These are phyloP conservation scores for Penicillium sp. DNA, from an alignment of 2,329 filamentous ascomycete genomes.

Conservation along the genomic window DNA sequence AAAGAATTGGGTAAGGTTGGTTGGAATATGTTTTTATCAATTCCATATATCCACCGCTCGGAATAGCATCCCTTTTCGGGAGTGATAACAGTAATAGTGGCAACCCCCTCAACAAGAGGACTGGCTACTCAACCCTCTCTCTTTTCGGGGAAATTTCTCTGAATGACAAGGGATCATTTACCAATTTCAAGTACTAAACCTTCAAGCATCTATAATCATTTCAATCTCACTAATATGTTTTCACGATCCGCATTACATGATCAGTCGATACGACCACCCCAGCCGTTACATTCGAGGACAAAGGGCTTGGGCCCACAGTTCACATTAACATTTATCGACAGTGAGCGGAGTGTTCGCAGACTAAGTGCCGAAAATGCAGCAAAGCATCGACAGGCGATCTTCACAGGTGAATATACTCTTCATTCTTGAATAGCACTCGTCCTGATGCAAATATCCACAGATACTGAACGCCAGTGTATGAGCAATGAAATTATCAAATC, in stretches of 20 bases:
- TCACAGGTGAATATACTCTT: background rate
- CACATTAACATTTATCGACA: constrained; percentile 8
- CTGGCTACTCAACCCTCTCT: background rate
- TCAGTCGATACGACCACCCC: background rate
- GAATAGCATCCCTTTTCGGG: background rate
- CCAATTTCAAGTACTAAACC: background rate
- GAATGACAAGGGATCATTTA: background rate
- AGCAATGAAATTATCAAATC: constrained; percentile 17
- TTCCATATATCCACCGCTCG: background rate
- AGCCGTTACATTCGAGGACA: background rate
- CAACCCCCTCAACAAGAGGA: background rate
- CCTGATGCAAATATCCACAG: background rate
- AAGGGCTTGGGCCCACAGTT: background rate
- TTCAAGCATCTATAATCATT: background rate
- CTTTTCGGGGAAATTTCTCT: too few relatives aligned
- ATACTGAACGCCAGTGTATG: constrained; percentile 23
- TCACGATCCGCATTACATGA: background rate
- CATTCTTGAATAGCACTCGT: background rate
- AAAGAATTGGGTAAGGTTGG: background rate
- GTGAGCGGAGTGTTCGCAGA: background rate
- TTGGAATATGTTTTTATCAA: background rate
- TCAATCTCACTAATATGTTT: background rate
- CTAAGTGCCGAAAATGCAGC: constrained; percentile 8
- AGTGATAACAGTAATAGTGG: background rate
- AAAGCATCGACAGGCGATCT: constrained; percentile 8